Percentiles rank a stretch among this genome's conserved stretches.
Evolutionary conservation across 805 yeast species (phyloP).

Genomic region (Starmerella davenportii): DNA sequence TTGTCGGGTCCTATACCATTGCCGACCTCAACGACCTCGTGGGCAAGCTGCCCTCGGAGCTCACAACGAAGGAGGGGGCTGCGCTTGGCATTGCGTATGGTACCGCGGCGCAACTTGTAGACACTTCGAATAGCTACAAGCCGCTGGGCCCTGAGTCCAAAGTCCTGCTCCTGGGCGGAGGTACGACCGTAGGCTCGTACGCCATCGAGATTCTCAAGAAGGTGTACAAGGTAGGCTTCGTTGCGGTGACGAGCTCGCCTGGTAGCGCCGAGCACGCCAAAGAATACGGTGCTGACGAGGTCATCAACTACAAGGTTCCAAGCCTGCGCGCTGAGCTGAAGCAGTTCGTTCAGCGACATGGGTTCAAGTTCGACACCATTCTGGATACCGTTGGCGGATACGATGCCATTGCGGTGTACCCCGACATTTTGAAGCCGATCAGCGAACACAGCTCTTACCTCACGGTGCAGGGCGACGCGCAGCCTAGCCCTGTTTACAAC

Average conservation of each 20-base stretch:
- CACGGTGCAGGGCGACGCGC: constrained; percentile 39
- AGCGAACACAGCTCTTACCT: constrained; percentile 32
- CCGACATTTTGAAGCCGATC: constrained; percentile 30
- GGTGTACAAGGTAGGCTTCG: constrained; percentile 30
- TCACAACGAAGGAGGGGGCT: constrained; percentile 40
- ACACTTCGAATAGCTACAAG: constrained; percentile 16
- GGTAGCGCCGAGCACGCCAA: constrained; percentile 31
- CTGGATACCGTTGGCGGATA: constrained; percentile 48
- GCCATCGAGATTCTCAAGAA: constrained; percentile 40
- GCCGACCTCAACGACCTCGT: constrained; percentile 20
- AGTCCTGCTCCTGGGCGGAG: constrained; percentile 55
- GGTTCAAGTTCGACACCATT: constrained; percentile 34
- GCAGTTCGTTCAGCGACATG: constrained; percentile 3
- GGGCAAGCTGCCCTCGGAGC: constrained; percentile 27
- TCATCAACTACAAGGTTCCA: constrained; percentile 20
- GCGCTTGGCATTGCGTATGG: constrained; percentile 46
- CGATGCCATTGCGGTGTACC: constrained; percentile 30
- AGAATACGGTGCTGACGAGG: constrained; percentile 37
- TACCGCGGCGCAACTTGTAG: constrained; percentile 36
- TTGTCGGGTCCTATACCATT: constrained; percentile 18
- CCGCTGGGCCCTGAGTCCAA: constrained; percentile 27
- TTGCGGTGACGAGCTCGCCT: constrained; percentile 39
- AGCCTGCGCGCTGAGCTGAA: constrained; percentile 5
- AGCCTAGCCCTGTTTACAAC: constrained; percentile 8
- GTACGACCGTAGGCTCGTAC: constrained; percentile 50